Base-by-base conservation (phyloP, 2,329 filamentous ascomycete genomes). In the Fusarium brachygibbosum region DNA sequence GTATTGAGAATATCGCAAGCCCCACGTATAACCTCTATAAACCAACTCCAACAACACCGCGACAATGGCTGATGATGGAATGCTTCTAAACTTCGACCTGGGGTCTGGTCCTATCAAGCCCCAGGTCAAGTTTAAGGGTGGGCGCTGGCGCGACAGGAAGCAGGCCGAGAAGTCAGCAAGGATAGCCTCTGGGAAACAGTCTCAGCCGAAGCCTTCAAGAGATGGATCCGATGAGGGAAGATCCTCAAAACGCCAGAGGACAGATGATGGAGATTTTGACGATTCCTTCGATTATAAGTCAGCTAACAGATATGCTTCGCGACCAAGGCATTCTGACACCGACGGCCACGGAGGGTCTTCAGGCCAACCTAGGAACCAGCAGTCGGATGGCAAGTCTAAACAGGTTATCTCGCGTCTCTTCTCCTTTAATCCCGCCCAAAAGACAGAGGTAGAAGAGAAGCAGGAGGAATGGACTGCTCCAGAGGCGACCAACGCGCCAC, bases 81-180 rank as follows among this genome's bases (percentile, higher is more conserved):
- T 99, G 88, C 87, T 98, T 59, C 84, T 98, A 77, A 98, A 98
- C 75, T 98, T 98, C 78, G 90, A 93, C 74, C 83, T 97, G 59
- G 87, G 88, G 29, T 89, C 93, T 64, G 86, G 83, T 19, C 86
- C 91, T 14, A 78, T 93, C 55, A 86, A 90, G 63, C 84, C 86
- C 8, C 82, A 87, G 55, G 83, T 87, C 64, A 89, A 85, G 71
- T 93, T 97, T 79, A 96, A 92, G 78, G 96, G 96, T 72, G 96
- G 96, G n/a, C 88, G 89, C 74, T 99, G 96, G 96, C 91, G 92
- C 76, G 94, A 97, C 77, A 88, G 96, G 66, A 86, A 95, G 63
- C 91, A 89, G 58, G 94, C 94, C 19, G 75, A 81, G 63, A 77
- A 75, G 63, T 76, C 76, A 21, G 79, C 78, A 38, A 76, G 73